Conservation (phyloP, 139 green algal species). For the Monoraphidium neglectum region DNA sequence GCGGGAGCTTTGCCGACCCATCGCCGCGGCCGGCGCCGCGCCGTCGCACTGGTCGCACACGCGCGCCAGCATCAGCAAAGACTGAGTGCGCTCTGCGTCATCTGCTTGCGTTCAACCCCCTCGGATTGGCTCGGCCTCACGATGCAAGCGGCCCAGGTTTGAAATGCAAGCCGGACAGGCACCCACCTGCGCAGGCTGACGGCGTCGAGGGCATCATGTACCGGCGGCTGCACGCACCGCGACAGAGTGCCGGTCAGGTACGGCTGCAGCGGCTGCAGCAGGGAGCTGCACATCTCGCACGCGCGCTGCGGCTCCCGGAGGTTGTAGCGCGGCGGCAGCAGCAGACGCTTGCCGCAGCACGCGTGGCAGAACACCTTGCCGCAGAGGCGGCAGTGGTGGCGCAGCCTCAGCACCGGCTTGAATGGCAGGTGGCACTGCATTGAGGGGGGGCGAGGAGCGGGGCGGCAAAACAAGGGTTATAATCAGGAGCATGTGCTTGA, state of each 20-base stretch:
- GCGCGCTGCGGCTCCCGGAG: constrained; percentile 70
- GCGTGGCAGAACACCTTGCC: constrained; percentile 76
- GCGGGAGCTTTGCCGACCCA: no score
- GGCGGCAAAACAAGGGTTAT: constrained; percentile 50
- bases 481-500: constrained; percentile 47
- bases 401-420: constrained; percentile 53
- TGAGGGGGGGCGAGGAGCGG: constrained; percentile 43
- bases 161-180: no score
- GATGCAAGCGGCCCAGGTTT: no score
- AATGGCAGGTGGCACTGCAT: constrained; percentile 67
- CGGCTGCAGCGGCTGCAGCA: constrained; percentile 72
- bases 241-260: constrained; percentile 57
- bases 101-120: no score
- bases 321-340: constrained; percentile 80
- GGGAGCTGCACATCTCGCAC: constrained; percentile 63
- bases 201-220: constrained; percentile 75
- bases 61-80: no score
- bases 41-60: no score
- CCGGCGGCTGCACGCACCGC: constrained; percentile 52
- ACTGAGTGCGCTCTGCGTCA: no score
- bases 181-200: constrained; percentile 61
- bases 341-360: constrained; percentile 57
- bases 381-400: constrained; percentile 80
- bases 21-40: no score
- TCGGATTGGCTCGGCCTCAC: no score